Evolutionary conservation across 441 rosid species (phyloP).

Genomic region (Populus hybrid): DNA sequence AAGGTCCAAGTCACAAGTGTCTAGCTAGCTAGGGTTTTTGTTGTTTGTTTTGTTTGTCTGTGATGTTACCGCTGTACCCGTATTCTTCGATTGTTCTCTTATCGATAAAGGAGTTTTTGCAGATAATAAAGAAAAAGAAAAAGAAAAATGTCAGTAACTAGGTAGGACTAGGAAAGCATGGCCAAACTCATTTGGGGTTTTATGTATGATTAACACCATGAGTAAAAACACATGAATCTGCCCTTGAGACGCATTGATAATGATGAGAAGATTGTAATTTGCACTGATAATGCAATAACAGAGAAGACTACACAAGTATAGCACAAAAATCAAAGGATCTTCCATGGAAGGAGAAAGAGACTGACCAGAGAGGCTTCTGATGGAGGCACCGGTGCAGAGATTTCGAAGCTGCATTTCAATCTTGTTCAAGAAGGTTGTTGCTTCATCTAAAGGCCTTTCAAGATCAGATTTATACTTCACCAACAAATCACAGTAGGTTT

Average conservation of each 20-base stretch:
- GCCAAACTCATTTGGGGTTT: conserved; percentile 6
- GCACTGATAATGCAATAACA: conserved; percentile 18
- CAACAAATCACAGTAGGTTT: conserved; percentile 73
- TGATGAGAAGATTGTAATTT: conserved; percentile 12
- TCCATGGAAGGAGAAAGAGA: neutral
- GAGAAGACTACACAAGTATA: conserved; percentile 2
- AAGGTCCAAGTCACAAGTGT: conserved; percentile 12
- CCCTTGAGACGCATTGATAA: conserved; percentile 19
- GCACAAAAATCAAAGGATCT: conserved; percentile 32
- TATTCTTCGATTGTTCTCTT: conserved; percentile 23
- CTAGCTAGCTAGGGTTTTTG: conserved; percentile 53
- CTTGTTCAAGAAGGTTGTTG: conserved; percentile 67
- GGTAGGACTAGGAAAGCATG: conserved; percentile 22
- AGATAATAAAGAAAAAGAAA: conserved; percentile 14
- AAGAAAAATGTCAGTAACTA: neutral
- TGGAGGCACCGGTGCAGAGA: conserved; percentile 57
- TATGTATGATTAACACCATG: neutral
- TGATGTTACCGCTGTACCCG: conserved; percentile 15
- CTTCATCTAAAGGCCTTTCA: conserved; percentile 85
- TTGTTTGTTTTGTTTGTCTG: conserved; percentile 16
- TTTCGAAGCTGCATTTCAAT: conserved; percentile 84
- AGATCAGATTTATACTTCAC: conserved; percentile 82
- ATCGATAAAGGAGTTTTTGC: conserved; percentile 26
- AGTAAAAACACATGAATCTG: conserved; percentile 8
- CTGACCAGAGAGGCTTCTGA: conserved; percentile 50